Base-by-base conservation (phyloP, 495 filamentous ascomycete species). In the Evernia prunastri region DNA sequence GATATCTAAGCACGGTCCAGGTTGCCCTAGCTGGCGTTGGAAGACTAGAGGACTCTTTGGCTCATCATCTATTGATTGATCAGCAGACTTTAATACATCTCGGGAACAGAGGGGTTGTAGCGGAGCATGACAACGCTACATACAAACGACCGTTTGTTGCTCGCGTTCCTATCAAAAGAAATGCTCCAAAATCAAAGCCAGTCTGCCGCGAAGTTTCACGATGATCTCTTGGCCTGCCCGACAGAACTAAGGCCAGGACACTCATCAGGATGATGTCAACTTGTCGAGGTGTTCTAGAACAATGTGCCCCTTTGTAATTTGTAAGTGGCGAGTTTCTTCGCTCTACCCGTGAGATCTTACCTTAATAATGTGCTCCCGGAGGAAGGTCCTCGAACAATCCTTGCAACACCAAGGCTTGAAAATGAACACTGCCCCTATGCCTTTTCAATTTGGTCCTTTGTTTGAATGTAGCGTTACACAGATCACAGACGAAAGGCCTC, bases 341-440 rank as follows among this genome's bases (percentile, higher is more conserved):
- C 23, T 61, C 49, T 45, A 63, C 23, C 45, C 58, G 18, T 42
- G 63, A 60, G 11, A 40, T 72, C 81, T 64, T 70, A 97, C 94
- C 88, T 97, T 97, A 17, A 98, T 80, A 23, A 92, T 94, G 79
- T 98, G 95, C 73, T 96, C 97, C 49, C 94, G 78, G 27, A 90
- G 95, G 68, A 97, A 98, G 73, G 89, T 93, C 83, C 97, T 97
- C 33, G 96, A 91, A 70, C 95, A 98, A 68, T 90, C 85, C 12
- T 74, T 81, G 71, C 94, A 98, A 0, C n/a, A n/a, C n/a, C n/a
- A n/a, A n/a, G n/a, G n/a, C n/a, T n/a, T n/a, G n/a, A n/a, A n/a
- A n/a, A n/a, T n/a, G n/a, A n/a, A n/a, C n/a, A n/a, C n/a, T n/a
- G n/a, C n/a, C n/a, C 74, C 95, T 95, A 70, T 98, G 94, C 47